A percentile compares a stretch with the other conserved stretches of the same genome.
These are phyloP conservation scores for Fomitopsis palustris DNA, from an alignment of 1,284 basidiomycete genomes.

Conservation along the genomic window DNA sequence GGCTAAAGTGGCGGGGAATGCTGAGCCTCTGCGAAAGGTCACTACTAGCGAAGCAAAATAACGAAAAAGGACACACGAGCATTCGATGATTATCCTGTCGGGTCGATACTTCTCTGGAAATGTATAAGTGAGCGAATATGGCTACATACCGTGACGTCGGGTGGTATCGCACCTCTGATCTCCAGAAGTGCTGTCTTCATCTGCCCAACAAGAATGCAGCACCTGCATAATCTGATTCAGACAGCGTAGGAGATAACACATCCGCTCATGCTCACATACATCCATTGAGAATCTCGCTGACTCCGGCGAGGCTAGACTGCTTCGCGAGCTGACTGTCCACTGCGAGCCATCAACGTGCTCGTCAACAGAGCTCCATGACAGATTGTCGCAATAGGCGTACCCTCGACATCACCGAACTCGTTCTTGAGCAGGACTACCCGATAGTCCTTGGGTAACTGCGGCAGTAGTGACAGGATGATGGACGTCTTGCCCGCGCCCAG, in stretches of 20 bases:
- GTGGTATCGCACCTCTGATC: constrained; percentile 57
- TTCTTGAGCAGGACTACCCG: constrained; percentile 87
- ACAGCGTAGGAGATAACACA: not conserved
- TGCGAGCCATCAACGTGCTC: constrained; percentile 32
- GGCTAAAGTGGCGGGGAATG: constrained; percentile 86
- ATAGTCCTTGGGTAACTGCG: constrained; percentile 78
- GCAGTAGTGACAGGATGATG: constrained; percentile 80
- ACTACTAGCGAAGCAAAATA: too few relatives aligned
- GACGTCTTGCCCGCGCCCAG: constrained; percentile 67
- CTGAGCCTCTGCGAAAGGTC: constrained; percentile 61
- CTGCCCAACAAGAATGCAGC: constrained; percentile 88
- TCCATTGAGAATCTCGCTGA: constrained; percentile 89
- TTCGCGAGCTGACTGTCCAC: constrained; percentile 87
- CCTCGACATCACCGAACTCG: constrained; percentile 83
- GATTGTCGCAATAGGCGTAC: constrained; percentile 39
- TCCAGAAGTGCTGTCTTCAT: constrained; percentile 88
- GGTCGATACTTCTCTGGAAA: constrained; percentile 71
- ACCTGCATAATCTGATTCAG: constrained; percentile 42
- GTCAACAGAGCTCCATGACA: too few relatives aligned
- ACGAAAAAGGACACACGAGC: constrained; percentile 67
- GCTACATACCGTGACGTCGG: not conserved
- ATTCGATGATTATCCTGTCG: constrained; percentile 90
- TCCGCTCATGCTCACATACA: constrained; percentile 63
- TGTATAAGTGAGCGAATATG: not conserved
- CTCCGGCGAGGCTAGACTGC: constrained; percentile 78